Conservation (phyloP, 176 grass and related monocot genomes). For the Eragrostis curvula region DNA sequence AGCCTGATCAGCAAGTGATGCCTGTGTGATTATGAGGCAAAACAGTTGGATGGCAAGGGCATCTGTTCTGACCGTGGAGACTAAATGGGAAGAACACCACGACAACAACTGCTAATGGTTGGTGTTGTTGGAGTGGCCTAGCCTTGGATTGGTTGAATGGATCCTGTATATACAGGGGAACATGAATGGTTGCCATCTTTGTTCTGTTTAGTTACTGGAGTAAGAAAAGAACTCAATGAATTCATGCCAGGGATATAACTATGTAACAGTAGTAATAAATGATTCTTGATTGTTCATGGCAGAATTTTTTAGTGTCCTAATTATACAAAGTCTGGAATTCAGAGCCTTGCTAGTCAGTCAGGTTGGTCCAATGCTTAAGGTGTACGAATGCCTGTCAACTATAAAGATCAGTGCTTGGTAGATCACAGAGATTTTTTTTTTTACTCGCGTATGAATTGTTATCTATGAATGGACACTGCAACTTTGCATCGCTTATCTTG, state of each 20-base stretch:
- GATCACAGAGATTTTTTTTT: no score
- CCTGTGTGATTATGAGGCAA: constrained; percentile 3
- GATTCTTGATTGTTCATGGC: not conserved
- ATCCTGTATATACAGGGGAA: constrained; percentile 27
- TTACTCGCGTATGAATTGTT: no score
- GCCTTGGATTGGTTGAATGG: constrained; percentile 1
- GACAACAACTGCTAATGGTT: constrained; percentile 13
- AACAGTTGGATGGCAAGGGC: constrained; percentile 33
- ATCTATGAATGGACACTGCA: no score
- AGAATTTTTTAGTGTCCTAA: not conserved
- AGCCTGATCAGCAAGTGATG: constrained; percentile 24
- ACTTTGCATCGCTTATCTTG: not conserved
- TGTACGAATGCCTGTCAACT: no score
- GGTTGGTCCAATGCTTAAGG: not conserved
- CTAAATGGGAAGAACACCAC: constrained; percentile 8
- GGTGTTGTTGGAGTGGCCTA: constrained; percentile 9
- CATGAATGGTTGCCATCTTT: no score
- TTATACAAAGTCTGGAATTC: no score
- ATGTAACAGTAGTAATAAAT: not conserved
- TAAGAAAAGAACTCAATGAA: not conserved
- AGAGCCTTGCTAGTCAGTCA: not conserved
- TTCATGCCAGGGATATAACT: constrained; percentile 27
- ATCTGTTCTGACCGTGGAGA: constrained; percentile 29
- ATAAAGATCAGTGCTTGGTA: no score
- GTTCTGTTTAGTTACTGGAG: no score